Conservation (phyloP, 2,329 filamentous ascomycete species). For the Fusarium paranaense region DNA sequence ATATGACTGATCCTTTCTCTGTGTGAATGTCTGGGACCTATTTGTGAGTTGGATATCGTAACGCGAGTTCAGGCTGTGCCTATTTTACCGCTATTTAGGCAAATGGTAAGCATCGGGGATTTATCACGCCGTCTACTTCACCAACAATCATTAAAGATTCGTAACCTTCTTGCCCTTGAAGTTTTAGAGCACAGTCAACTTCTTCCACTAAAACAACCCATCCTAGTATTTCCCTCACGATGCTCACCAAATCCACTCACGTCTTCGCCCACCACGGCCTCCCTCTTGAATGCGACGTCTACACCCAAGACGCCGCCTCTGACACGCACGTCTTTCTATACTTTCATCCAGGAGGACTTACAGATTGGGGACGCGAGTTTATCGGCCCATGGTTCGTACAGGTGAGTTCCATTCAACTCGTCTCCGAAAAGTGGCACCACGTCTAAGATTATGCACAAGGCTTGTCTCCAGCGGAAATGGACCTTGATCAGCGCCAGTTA, state of each 20-base stretch:
- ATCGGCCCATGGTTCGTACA: conserved; percentile 53
- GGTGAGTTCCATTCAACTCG: conserved; percentile 22
- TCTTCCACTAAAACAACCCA: neutral
- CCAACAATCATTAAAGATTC: neutral
- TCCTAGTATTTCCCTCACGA: neutral
- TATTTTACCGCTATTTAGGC: conserved; percentile 6
- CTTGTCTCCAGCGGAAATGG: conserved; percentile 48
- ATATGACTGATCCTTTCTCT: neutral
- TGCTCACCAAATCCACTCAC: conserved; percentile 45
- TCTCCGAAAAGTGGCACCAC: neutral
- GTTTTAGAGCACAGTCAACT: neutral
- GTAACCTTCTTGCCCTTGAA: neutral
- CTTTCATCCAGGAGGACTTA: conserved; percentile 52
- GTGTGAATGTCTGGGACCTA: neutral
- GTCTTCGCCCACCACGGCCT: conserved; percentile 48
- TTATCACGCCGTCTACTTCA: neutral
- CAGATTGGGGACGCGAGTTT: conserved; percentile 46
- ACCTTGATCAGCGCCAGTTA: conserved; percentile 51
- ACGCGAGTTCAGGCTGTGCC: neutral
- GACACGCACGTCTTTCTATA: conserved; percentile 49
- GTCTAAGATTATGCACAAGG: conserved; percentile 24
- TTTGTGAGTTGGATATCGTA: neutral
- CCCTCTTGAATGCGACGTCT: conserved; percentile 52
- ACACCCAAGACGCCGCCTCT: conserved; percentile 41
- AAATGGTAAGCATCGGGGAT: neutral